These are phyloP conservation scores for Salix purpurea DNA, from an alignment of 345 rosid genomes.

Conservation along the genomic window DNA sequence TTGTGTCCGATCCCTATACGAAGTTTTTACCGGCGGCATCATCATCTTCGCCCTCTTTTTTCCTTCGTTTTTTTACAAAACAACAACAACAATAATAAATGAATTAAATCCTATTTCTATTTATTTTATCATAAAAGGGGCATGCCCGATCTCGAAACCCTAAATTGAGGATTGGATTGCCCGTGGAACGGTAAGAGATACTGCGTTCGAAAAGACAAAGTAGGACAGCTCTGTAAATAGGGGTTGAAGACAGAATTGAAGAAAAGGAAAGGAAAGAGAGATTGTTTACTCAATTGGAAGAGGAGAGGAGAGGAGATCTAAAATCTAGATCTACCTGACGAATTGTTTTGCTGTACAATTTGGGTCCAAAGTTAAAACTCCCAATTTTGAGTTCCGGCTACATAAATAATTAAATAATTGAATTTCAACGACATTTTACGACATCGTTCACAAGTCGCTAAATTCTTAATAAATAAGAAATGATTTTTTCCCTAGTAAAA, in stretches of 20 bases:
- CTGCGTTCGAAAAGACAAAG: neutral
- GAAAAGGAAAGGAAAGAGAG: neutral
- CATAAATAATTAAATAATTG: no score
- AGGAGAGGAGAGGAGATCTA: neutral
- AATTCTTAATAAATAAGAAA: neutral
- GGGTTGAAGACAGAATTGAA: neutral
- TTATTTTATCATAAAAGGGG: neutral
- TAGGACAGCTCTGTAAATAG: neutral
- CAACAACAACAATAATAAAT: neutral
- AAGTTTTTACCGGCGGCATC: constrained; percentile 38
- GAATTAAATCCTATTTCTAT: neutral
- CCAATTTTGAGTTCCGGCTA: neutral
- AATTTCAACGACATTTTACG: neutral
- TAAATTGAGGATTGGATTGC: neutral
- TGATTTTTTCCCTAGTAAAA: neutral
- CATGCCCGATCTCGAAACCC: constrained; percentile 6
- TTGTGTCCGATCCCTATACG: constrained; percentile 66
- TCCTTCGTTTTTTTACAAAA: neutral
- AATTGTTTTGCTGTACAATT: neutral
- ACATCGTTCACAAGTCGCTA: neutral
- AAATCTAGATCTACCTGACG: constrained; percentile 2
- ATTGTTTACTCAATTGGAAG: neutral
- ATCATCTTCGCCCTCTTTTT: neutral
- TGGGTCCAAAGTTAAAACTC: neutral
- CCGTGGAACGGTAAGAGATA: neutral